phyloP scores from a whole-genome alignment of 2,329 filamentous ascomycete genomes.

The Bipolaris oryzae region DNA sequence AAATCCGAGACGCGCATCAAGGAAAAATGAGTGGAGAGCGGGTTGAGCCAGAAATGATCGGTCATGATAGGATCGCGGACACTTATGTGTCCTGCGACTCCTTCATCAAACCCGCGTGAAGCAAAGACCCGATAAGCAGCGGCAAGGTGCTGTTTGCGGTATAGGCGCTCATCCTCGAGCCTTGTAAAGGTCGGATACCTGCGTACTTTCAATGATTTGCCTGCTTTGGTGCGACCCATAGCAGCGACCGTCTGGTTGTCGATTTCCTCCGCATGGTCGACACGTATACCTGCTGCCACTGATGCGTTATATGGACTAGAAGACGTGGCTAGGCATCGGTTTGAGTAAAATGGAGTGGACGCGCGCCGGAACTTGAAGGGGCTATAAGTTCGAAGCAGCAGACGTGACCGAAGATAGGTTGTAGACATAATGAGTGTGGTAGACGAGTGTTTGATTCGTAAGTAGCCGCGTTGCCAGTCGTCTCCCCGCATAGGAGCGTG shows the following conservation, averaged over 20 bases:
- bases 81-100: constrained; percentile 55
- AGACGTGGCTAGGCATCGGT: constrained; percentile 20
- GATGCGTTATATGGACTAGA: constrained; percentile 23
- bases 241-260: constrained; percentile 54
- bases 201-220: constrained; percentile 54
- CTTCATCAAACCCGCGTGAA: constrained; percentile 49
- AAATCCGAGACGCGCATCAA: constrained; percentile 51
- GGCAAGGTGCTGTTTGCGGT: constrained; percentile 55
- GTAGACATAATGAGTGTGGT: constrained; percentile 17
- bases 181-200: constrained; percentile 51
- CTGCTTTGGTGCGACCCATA: constrained; percentile 54
- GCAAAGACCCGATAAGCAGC: constrained; percentile 53
- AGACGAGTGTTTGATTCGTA: neutral
- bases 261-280: constrained; percentile 44
- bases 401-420: constrained; percentile 3
- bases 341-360: neutral
- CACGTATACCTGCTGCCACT: constrained; percentile 25
- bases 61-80: constrained; percentile 46
- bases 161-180: constrained; percentile 51
- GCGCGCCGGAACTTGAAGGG: neutral
- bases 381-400: neutral
- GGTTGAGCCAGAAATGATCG: constrained; percentile 51
- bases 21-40: constrained; percentile 54
- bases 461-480: neutral
- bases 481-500: neutral